Conservation (phyloP, 73 alveolate genomes). For the Tetrahymena elliotti region DNA sequence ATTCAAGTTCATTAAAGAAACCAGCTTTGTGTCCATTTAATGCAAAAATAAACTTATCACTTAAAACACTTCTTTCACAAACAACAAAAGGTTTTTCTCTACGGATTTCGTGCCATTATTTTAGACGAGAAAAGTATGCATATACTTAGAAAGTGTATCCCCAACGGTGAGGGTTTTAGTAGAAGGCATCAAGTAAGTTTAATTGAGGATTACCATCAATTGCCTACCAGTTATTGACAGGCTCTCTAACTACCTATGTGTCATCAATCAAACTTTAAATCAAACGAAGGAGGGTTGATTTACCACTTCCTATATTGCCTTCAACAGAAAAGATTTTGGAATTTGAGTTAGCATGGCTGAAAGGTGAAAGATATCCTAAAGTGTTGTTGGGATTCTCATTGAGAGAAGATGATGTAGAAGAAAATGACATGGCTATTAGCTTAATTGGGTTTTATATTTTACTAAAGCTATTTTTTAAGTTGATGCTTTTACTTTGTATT, state of each 20-base stretch:
- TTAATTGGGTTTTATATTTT: background rate
- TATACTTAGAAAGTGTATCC: slow-evolving; percentile 37
- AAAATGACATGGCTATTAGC: background rate
- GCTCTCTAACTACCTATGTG: slow-evolving; percentile 10
- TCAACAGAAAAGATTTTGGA: slow-evolving; percentile 12
- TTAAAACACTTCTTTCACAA: slow-evolving; percentile 30
- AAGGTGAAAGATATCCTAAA: background rate
- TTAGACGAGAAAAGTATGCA: slow-evolving; percentile 25
- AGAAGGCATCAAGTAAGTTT: slow-evolving; percentile 21
- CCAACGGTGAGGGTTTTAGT: slow-evolving; percentile 31
- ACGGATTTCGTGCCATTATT: slow-evolving; percentile 30
- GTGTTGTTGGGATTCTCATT: background rate
- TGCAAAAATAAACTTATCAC: slow-evolving; percentile 22
- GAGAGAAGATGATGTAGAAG: background rate
- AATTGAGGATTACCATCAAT: slow-evolving; percentile 30
- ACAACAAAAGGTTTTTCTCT: slow-evolving; percentile 13
- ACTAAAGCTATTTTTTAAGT: background rate
- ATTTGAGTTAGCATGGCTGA: background rate
- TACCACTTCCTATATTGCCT: slow-evolving; percentile 40
- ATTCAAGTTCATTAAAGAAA: slow-evolving; percentile 22
- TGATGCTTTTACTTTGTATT: background rate
- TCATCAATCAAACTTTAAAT: slow-evolving; percentile 4
- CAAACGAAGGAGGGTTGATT: slow-evolving; percentile 19
- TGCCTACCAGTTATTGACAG: slow-evolving; percentile 33
- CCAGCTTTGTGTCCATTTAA: slow-evolving; percentile 37